Evolutionary conservation across 1,284 basidiomycete species (phyloP), one percentile per base, ranked within the genome.

Genomic region (Stygiomarasmius scandens): DNA sequence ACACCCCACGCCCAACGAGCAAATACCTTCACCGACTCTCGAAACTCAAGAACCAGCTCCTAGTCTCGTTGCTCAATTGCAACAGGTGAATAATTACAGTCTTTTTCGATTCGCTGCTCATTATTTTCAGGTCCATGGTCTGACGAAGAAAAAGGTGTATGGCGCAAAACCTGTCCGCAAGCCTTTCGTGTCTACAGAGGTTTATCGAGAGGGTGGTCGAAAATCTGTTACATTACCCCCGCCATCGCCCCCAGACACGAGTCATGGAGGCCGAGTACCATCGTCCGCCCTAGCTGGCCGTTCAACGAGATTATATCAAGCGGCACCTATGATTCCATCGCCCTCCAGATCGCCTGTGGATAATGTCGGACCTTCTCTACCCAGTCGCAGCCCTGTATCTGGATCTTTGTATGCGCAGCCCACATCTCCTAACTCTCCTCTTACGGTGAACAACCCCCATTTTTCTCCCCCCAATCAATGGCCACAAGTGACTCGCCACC

Each of bases 71-170:
- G 74, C 69, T 27, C 82, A 82, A 19, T 69, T 86, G 9, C 82
- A 86, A 43, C 58, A 60, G 58, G 58, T 60, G 45, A 19, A 44
- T 19, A 23, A 14, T 19, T 14, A 25, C 32, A 29, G 6, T 36
- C 19, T 32, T 20, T 36, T 16, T 27, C 25, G n/a, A 23, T 20
- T 23, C 22, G 11, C 12, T 12, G 23, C 12, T 23, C 9, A 19
- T 50, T 22, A 19, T 19, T 47, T 2, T 64, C 79, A 83, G 63
- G 74, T 82, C 14, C 85, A 86, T 54, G 85, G 84, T 8, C 63
- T 86, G 46, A 84, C 81, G 8, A 83, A 85, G 68, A 86, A 85
- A 71, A 85, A 85, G 58, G 74, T 83, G 10, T 85, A 85, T 58
- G 79, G 82, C n/a, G 53, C 76, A 25, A 78, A 82, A 62, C 74